phyloP scores from a whole-genome alignment of 2,329 filamentous ascomycete species.

The Penicillium sp. region DNA sequence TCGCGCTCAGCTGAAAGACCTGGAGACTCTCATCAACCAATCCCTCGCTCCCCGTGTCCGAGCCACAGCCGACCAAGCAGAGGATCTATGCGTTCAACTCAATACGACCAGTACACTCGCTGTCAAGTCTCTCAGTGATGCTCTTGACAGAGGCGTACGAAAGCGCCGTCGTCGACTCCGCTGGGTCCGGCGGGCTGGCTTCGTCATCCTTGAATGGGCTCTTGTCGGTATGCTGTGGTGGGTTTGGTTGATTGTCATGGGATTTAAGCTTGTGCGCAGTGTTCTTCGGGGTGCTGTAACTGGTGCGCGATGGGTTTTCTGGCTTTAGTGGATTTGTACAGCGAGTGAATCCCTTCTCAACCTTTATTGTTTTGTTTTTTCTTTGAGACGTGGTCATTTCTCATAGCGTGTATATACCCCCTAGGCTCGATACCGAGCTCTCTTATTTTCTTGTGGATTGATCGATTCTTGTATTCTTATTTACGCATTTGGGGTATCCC shows the following conservation, averaged over 20 bases:
- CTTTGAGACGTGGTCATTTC: neutral
- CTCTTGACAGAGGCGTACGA: conserved; percentile 66
- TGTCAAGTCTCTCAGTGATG: conserved; percentile 76
- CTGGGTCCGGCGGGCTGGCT: conserved; percentile 73
- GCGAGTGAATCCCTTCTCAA: neutral
- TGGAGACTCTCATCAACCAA: conserved; percentile 49
- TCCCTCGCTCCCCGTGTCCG: conserved; percentile 60
- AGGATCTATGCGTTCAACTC: conserved; percentile 73
- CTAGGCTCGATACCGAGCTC: neutral
- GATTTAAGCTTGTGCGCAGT: conserved; percentile 65
- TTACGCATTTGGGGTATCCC: neutral
- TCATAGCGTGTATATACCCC: conserved; percentile 20
- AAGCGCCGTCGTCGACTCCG: conserved; percentile 72
- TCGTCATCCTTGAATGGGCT: conserved; percentile 81
- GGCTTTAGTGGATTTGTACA: conserved; percentile 54
- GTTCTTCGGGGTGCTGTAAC: conserved; percentile 59
- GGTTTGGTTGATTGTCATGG: conserved; percentile 84
- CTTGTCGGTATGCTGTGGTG: conserved; percentile 91
- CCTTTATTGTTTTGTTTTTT: neutral
- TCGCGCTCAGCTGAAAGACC: conserved; percentile 41
- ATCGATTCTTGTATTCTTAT: conserved; percentile 5
- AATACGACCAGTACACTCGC: conserved; percentile 73
- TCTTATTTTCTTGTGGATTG: neutral
- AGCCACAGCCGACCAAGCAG: conserved; percentile 71
- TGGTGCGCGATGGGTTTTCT: conserved; percentile 76